A percentile compares a stretch with the other conserved stretches of the same genome.
phyloP scores from a whole-genome alignment of 2,329 filamentous ascomycete species.

The Dactylonectria estremocensis region DNA sequence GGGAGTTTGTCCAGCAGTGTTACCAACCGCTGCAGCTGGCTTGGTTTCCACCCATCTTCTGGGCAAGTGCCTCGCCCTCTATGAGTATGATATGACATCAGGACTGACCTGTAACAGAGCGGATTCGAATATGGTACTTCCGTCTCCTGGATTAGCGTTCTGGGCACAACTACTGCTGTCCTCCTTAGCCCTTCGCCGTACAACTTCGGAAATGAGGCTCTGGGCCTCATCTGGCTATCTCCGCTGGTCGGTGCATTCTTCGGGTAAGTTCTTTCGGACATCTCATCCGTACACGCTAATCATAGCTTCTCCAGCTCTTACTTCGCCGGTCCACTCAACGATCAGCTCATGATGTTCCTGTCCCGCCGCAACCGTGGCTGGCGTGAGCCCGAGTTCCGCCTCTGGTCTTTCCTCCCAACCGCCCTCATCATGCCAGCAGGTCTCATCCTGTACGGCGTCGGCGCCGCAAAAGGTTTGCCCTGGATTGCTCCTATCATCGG shows the following conservation, averaged over 20 bases:
- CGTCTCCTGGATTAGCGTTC: constrained; percentile 54
- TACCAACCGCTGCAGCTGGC: background rate
- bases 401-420: constrained; percentile 53
- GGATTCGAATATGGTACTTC: constrained; percentile 54
- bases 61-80: background rate
- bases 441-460: constrained; percentile 65
- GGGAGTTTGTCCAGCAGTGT: background rate
- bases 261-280: constrained; percentile 22
- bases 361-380: constrained; percentile 54
- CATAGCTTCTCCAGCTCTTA: background rate
- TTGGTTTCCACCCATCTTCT: constrained; percentile 8
- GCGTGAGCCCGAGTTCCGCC: constrained; percentile 53
- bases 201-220: constrained; percentile 51
- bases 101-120: background rate
- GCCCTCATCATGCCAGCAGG: constrained; percentile 58
- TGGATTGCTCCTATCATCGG: constrained; percentile 54
- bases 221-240: constrained; percentile 52
- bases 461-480: constrained; percentile 53
- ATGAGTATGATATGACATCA: background rate
- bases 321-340: constrained; percentile 50
- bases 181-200: constrained; percentile 53
- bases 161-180: constrained; percentile 52
- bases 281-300: background rate
- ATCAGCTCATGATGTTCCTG: constrained; percentile 50
- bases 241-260: constrained; percentile 48